Conservation (phyloP, 2,329 filamentous ascomycete genomes). For the Fusarium hostae region DNA sequence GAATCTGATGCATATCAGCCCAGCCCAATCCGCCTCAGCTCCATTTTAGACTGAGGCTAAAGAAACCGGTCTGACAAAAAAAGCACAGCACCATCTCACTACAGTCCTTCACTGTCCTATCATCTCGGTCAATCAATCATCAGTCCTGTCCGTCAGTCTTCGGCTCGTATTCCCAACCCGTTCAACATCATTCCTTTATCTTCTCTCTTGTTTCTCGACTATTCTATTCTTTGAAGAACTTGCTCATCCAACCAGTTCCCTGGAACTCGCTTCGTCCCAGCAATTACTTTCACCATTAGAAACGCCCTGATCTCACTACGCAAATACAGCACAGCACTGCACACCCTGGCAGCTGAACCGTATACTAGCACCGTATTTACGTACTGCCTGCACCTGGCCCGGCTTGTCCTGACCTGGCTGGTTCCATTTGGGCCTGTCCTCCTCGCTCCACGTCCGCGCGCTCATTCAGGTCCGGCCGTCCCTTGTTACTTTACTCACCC, state of each 20-base stretch:
- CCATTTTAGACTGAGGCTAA: constrained; percentile 17
- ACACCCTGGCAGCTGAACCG: constrained; percentile 29
- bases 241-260: constrained; percentile 36
- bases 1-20: constrained; percentile 10
- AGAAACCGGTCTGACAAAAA: constrained; percentile 13
- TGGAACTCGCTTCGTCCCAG: constrained; percentile 39
- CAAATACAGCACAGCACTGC: background rate
- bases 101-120: constrained; percentile 19
- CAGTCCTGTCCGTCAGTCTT: constrained; percentile 8
- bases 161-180: constrained; percentile 45
- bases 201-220: background rate
- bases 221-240: background rate
- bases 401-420: constrained; percentile 5
- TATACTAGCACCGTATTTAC: constrained; percentile 33
- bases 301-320: constrained; percentile 27
- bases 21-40: constrained; percentile 31
- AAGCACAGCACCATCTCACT: constrained; percentile 27
- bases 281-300: constrained; percentile 43
- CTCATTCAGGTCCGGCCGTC: constrained; percentile 33
- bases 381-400: constrained; percentile 16
- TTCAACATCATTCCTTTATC: constrained; percentile 28
- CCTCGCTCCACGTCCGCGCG: constrained; percentile 37
- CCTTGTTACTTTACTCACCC: constrained; percentile 36
- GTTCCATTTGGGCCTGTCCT: constrained; percentile 21
- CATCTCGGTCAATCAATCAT: constrained; percentile 8